Evolutionary conservation across 768 basidiomycete species (phyloP), one percentile per base, ranked within the genome.

Genomic region (Russula griseocarnosa): DNA sequence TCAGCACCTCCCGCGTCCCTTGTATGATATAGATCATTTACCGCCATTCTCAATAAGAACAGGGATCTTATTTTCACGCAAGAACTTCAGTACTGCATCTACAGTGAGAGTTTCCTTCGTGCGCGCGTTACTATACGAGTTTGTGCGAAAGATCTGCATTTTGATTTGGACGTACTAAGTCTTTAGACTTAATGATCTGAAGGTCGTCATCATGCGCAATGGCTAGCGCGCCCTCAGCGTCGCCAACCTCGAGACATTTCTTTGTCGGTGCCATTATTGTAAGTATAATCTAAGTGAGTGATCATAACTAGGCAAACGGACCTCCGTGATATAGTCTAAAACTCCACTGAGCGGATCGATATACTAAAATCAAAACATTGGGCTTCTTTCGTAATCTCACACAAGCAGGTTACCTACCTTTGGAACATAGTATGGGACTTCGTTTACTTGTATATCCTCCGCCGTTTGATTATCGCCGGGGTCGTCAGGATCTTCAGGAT

Each of bases 171-270:
- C 58, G 22, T 52, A 64, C 63, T 58, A 50, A 38, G 16, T 38
- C 28, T 42, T 64, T 53, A 42, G 34, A 64, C 16, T 60, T 53
- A 26, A 64, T 20, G n/a, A 34, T 22, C 18, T 64, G 18, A 14
- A 65, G 50, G 32, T 65, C 61, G 13, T 65, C 50, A 26, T 65
- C 55, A 54, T 65, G 64, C 4, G 51, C 61, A 36, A 65, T 30
- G 18, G 42, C 42, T 42, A 42, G 6, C 18, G 5, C 5, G 44
- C 47, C 13, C 32, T 47, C 22, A n/a, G 18, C 22, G 10, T 4
- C 2, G 14, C 3, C 10, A 8, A 53, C 54, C 32, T 57, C 24
- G 0, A 44, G 55, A 40, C 55, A 61, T 53, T 63, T 57, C 64
- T 53, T 34, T 34, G 32, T 50, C 1, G 26, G 26, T 5, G n/a